Evolutionary conservation across 768 basidiomycete genomes (phyloP).

Genomic region (Xerocomus brunneocitrinus): DNA sequence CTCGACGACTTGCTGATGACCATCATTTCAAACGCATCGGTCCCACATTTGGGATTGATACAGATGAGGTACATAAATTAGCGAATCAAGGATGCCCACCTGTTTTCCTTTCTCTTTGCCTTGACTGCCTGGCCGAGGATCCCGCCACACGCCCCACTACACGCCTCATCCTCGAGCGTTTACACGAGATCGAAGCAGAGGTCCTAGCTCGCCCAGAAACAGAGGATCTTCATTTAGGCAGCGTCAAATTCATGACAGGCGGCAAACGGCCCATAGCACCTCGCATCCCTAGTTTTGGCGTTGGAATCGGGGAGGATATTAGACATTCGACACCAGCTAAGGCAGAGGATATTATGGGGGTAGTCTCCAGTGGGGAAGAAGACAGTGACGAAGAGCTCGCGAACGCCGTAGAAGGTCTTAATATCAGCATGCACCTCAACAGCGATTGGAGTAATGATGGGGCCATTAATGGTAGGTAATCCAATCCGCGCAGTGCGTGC

Average conservation of each 20-base stretch:
- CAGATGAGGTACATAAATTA: conserved; percentile 60
- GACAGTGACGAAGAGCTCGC: conserved; percentile 63
- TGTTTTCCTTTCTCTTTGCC: conserved; percentile 67
- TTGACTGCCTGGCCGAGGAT: conserved; percentile 69
- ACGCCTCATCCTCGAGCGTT: conserved; percentile 69
- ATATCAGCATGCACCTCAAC: conserved; percentile 44
- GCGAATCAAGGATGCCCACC: conserved; percentile 76
- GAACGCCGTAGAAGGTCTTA: conserved; percentile 53
- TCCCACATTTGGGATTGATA: conserved; percentile 76
- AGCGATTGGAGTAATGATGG: conserved; percentile 41
- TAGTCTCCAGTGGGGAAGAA: conserved; percentile 43
- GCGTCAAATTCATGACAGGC: conserved; percentile 76
- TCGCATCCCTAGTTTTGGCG: conserved; percentile 85
- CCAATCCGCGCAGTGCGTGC: conserved; percentile 3
- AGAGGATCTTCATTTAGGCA: conserved; percentile 76
- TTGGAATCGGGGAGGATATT: conserved; percentile 62
- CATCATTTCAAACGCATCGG: conserved; percentile 69
- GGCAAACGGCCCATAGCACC: conserved; percentile 57
- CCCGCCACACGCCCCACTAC: conserved; percentile 72
- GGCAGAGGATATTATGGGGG: conserved; percentile 33
- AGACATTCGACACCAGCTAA: conserved; percentile 31
- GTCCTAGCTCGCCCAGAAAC: conserved; percentile 65
- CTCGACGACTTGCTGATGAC: conserved; percentile 83
- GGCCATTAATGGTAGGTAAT: conserved; percentile 30
- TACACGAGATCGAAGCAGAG: conserved; percentile 80